Conservation (phyloP, 1,284 basidiomycete genomes). For the Mixia osmundae region DNA sequence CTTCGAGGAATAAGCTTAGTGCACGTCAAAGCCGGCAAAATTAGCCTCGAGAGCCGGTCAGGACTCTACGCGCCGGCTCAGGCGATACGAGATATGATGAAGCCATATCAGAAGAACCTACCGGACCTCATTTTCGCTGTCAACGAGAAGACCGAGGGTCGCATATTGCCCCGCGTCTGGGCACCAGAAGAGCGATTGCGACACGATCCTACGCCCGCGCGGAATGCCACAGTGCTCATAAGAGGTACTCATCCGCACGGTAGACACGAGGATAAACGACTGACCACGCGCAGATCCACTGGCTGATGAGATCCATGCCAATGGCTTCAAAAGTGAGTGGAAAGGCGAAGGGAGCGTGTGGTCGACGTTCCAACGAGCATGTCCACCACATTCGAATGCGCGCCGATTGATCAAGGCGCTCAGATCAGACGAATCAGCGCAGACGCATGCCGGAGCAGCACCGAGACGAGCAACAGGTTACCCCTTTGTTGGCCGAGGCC, state of each 20-base stretch:
- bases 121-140: constrained; percentile 79
- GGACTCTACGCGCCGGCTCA: constrained; percentile 38
- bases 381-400: constrained; percentile 49
- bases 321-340: constrained; percentile 63
- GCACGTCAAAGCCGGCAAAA: constrained; percentile 13
- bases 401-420: constrained; percentile 57
- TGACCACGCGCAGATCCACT: constrained; percentile 17
- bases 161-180: constrained; percentile 86
- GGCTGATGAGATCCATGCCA: constrained; percentile 15
- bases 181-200: constrained; percentile 36
- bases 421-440: constrained; percentile 19
- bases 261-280: no score
- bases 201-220: constrained; percentile 45
- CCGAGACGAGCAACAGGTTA: constrained; percentile 20
- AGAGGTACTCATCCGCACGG: background rate
- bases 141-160: constrained; percentile 73
- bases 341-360: constrained; percentile 55
- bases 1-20: constrained; percentile 17
- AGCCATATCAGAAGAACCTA: constrained; percentile 30
- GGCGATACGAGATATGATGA: constrained; percentile 42
- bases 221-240: constrained; percentile 22
- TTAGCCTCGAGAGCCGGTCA: constrained; percentile 29
- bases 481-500: background rate
- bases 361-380: constrained; percentile 77
- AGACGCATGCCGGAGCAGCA: constrained; percentile 24